phyloP scores from a whole-genome alignment of 768 basidiomycete species.

The Tylopilus sp. region DNA sequence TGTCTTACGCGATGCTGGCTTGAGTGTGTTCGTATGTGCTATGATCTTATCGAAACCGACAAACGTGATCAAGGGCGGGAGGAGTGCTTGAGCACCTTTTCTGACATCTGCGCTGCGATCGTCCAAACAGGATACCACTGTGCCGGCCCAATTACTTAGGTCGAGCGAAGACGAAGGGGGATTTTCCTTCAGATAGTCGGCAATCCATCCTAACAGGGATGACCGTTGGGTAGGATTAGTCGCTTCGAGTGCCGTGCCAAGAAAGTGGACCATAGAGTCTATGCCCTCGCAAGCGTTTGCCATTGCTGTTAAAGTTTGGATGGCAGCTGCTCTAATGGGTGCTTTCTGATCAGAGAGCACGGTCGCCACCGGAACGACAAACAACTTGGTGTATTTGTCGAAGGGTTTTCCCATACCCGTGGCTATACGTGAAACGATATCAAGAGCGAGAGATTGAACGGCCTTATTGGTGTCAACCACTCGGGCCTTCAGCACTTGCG shows the following conservation, averaged over 20 bases:
- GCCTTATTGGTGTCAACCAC: conserved; percentile 92
- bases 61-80: conserved; percentile 69
- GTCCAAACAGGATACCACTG: conserved; percentile 76
- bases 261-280: conserved; percentile 74
- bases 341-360: conserved; percentile 94
- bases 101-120: conserved; percentile 90
- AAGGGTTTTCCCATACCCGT: conserved; percentile 95
- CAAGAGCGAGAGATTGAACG: conserved; percentile 86
- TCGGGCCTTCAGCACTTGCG: conserved; percentile 80
- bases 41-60: conserved; percentile 84
- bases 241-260: conserved; percentile 79
- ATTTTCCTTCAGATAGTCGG: conserved; percentile 72
- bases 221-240: conserved; percentile 86
- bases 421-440: conserved; percentile 86
- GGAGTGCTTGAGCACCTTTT: conserved; percentile 80
- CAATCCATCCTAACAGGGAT: conserved; percentile 74
- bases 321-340: conserved; percentile 72
- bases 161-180: conserved; percentile 56
- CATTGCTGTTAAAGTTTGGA: conserved; percentile 78
- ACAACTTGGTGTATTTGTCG: conserved; percentile 81
- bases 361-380: conserved; percentile 71
- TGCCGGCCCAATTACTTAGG: conserved; percentile 60
- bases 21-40: conserved; percentile 81
- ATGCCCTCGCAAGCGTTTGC: conserved; percentile 80
- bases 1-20: conserved; percentile 84